These are phyloP conservation scores for Prunus mira DNA, from an alignment of 306 rosid species.

Conservation along the genomic window DNA sequence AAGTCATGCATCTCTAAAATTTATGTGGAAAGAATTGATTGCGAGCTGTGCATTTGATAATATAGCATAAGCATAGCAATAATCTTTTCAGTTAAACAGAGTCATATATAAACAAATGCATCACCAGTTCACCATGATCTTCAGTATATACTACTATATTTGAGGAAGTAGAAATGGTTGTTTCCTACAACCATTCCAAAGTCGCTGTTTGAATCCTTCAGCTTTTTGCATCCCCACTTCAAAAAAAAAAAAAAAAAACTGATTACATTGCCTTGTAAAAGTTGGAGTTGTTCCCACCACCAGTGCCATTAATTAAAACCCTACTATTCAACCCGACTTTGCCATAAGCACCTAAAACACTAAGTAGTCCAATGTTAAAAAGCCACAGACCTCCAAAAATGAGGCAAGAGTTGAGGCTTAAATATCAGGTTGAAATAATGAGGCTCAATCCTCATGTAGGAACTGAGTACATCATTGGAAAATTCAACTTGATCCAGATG, in stretches of 20 bases:
- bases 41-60: neutral
- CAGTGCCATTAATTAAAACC: neutral
- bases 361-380: neutral
- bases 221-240: neutral
- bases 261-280: neutral
- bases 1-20: too few relatives aligned
- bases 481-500: neutral
- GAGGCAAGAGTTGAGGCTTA: neutral
- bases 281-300: neutral
- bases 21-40: too few relatives aligned
- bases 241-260: neutral
- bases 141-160: neutral
- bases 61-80: neutral
- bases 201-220: neutral
- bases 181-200: neutral
- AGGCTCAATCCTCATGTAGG: too few relatives aligned
- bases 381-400: neutral
- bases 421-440: neutral
- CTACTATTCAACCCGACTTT: neutral
- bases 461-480: neutral
- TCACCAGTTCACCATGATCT: neutral
- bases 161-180: neutral
- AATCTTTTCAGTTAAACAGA: neutral
- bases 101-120: neutral
- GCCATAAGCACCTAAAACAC: conserved; percentile 4